Percentiles rank a stretch among this genome's conserved stretches.
Evolutionary conservation across 768 basidiomycete genomes (phyloP).

Genomic region (Phanerochaete sordida): DNA sequence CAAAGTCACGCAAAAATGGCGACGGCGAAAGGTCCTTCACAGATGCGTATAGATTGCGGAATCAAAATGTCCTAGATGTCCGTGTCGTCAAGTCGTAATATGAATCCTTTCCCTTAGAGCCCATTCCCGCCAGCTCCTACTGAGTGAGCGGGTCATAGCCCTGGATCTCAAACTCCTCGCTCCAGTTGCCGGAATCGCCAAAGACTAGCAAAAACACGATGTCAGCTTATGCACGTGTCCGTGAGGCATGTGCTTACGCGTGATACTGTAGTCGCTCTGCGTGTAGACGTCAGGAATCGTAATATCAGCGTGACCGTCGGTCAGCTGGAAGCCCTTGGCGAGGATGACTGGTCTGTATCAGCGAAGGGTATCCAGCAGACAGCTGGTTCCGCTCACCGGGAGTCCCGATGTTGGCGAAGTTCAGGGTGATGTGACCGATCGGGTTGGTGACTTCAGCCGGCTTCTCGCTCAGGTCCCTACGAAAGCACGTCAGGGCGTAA

Average conservation of each 20-base stretch:
- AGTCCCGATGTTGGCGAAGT: not conserved
- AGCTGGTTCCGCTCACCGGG: not conserved
- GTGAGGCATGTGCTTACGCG: conserved; percentile 33
- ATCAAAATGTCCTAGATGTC: too few species aligned
- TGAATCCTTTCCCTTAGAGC: too few species aligned
- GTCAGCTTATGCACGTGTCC: not conserved
- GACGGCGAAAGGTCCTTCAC: too few species aligned
- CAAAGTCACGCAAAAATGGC: too few species aligned
- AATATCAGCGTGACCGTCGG: conserved; percentile 30
- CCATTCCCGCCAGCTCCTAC: too few species aligned
- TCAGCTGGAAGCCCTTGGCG: conserved; percentile 32
- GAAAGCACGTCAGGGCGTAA: too few species aligned
- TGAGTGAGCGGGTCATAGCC: not conserved
- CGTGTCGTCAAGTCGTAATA: too few species aligned
- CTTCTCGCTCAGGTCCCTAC: conserved; percentile 31
- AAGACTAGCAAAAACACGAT: conserved; percentile 31
- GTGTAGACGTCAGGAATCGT: conserved; percentile 32
- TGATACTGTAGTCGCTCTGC: conserved; percentile 31
- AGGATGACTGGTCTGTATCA: conserved; percentile 25
- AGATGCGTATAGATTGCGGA: too few species aligned
- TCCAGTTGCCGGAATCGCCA: conserved; percentile 48
- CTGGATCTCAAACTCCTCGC: conserved; percentile 35
- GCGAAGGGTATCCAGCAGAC: not conserved
- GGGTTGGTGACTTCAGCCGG: conserved; percentile 34
- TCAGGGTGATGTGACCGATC: not conserved